Conservation (phyloP, 805 yeast species). For the Saccharomycopsis oosterbeekiorum region DNA sequence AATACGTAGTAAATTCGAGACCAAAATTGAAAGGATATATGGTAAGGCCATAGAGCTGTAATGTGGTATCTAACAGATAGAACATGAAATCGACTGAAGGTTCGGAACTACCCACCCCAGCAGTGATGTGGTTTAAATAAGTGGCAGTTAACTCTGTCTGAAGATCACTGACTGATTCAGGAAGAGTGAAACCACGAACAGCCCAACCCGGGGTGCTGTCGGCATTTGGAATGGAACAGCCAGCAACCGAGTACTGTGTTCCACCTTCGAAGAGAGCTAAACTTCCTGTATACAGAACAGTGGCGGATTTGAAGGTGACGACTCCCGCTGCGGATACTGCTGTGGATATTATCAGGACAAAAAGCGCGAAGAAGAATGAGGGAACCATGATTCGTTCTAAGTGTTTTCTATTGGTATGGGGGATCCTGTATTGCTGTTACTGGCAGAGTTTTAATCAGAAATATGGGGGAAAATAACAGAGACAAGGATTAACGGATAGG, state of each 20-base stretch:
- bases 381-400: not conserved
- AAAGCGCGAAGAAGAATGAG: not conserved
- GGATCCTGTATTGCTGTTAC: too few relatives aligned
- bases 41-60: not conserved
- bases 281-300: not conserved
- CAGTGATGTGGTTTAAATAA: not conserved
- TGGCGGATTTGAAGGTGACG: not conserved
- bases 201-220: not conserved
- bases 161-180: not conserved
- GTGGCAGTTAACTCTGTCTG: not conserved
- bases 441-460: not conserved
- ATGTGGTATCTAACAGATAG: not conserved
- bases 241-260: not conserved
- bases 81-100: not conserved
- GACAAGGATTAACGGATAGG: too few relatives aligned
- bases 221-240: not conserved
- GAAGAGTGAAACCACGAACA: not conserved
- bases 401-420: too few relatives aligned
- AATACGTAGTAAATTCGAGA: not conserved
- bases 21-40: not conserved
- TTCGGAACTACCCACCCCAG: not conserved
- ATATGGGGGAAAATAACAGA: too few relatives aligned
- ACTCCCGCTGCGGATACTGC: not conserved
- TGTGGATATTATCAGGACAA: not conserved
- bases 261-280: not conserved